phyloP scores from a whole-genome alignment of 345 rosid genomes.

The Eucalyptus caleyi region DNA sequence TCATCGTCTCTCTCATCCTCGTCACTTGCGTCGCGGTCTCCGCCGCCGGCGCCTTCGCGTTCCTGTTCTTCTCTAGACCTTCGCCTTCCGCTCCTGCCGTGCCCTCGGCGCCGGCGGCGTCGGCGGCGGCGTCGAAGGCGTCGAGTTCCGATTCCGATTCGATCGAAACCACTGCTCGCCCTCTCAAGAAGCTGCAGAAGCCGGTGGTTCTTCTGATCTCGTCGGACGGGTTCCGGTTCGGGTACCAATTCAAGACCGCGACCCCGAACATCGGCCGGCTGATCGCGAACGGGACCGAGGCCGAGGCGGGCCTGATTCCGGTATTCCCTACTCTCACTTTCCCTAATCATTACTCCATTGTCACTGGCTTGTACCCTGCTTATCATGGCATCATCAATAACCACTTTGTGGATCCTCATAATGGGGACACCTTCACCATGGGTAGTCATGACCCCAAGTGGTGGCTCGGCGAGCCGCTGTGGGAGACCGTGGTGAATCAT shows the following conservation, averaged over 20 bases:
- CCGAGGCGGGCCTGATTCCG: conserved; percentile 76
- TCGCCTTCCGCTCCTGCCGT: neutral
- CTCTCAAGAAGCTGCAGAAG: conserved; percentile 47
- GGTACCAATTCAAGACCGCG: conserved; percentile 76
- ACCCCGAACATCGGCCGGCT: conserved; percentile 66
- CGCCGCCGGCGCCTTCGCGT: conserved; percentile 18
- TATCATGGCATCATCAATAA: conserved; percentile 76
- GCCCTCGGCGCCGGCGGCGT: neutral
- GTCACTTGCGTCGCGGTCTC: neutral
- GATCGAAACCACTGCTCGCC: conserved; percentile 18
- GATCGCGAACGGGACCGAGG: conserved; percentile 77
- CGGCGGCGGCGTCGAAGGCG: neutral
- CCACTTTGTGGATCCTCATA: conserved; percentile 47
- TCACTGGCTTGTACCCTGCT: conserved; percentile 88
- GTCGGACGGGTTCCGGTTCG: conserved; percentile 91
- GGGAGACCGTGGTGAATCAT: conserved; percentile 87
- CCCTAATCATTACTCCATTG: conserved; percentile 93
- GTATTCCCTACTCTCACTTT: conserved; percentile 85
- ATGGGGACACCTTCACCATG: conserved; percentile 55
- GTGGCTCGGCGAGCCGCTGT: conserved; percentile 95
- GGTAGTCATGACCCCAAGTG: conserved; percentile 76
- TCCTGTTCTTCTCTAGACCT: conserved; percentile 40
- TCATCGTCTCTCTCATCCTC: conserved; percentile 44
- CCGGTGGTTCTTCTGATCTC: conserved; percentile 77
- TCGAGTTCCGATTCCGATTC: neutral